Evolutionary conservation across 2,329 filamentous ascomycete genomes (phyloP).

Genomic region (Dactylellina sp.): DNA sequence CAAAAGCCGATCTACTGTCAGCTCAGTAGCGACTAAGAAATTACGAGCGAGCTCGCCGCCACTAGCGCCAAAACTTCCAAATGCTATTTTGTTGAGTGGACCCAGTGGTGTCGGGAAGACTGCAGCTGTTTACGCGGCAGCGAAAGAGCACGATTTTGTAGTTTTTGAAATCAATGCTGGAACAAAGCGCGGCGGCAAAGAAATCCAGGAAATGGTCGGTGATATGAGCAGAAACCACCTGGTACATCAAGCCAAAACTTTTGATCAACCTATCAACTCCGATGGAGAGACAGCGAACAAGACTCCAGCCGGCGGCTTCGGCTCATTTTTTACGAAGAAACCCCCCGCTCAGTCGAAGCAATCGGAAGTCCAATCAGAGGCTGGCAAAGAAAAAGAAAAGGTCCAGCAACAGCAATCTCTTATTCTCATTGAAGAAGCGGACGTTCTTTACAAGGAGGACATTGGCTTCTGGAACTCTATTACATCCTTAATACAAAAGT

Average conservation of each 20-base stretch:
- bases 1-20: constrained; percentile 46
- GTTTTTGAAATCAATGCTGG: constrained; percentile 94
- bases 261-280: constrained; percentile 59
- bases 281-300: constrained; percentile 62
- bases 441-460: constrained; percentile 93
- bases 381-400: constrained; percentile 60
- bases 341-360: constrained; percentile 59
- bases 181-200: constrained; percentile 84
- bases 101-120: constrained; percentile 93
- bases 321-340: constrained; percentile 79
- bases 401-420: constrained; percentile 86
- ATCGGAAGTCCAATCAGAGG: constrained; percentile 55
- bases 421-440: constrained; percentile 92
- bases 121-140: constrained; percentile 88
- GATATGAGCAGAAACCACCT: constrained; percentile 98
- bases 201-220: constrained; percentile 89
- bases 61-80: constrained; percentile 70
- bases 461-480: constrained; percentile 93
- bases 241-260: constrained; percentile 70
- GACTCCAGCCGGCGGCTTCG: constrained; percentile 68
- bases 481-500: constrained; percentile 79
- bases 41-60: constrained; percentile 65
- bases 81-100: constrained; percentile 88
- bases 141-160: constrained; percentile 90
- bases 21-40: constrained; percentile 35